These are phyloP conservation scores for Pleurotus cornucopiae DNA, from an alignment of 768 basidiomycete species.

Conservation along the genomic window DNA sequence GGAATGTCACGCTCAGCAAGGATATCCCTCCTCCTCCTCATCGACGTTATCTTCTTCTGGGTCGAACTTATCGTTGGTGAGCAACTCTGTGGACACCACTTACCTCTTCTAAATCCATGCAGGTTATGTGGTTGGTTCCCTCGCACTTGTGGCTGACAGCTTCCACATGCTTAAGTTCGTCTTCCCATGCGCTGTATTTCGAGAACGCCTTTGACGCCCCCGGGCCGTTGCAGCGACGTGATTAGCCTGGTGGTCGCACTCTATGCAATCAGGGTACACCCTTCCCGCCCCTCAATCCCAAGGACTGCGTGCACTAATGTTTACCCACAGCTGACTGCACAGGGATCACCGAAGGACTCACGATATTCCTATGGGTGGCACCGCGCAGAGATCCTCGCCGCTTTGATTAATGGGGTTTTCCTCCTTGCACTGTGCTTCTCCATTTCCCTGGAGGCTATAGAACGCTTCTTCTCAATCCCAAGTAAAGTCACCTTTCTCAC, in stretches of 20 bases:
- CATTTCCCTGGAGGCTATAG: slow-evolving; percentile 86
- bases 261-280: slow-evolving; percentile 79
- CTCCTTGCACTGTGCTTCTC: slow-evolving; percentile 95
- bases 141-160: slow-evolving; percentile 92
- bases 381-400: slow-evolving; percentile 93
- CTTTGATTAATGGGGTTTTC: slow-evolving; percentile 95
- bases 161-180: slow-evolving; percentile 98
- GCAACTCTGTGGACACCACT: slow-evolving; percentile 16
- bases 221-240: slow-evolving; percentile 68
- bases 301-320: neutral
- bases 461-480: slow-evolving; percentile 81
- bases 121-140: slow-evolving; percentile 95
- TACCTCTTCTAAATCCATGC: slow-evolving; percentile 1
- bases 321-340: slow-evolving; percentile 55
- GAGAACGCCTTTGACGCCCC: slow-evolving; percentile 8
- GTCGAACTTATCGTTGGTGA: slow-evolving; percentile 78
- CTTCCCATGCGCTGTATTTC: slow-evolving; percentile 5
- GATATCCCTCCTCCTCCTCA: slow-evolving; percentile 72
- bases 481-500: slow-evolving; percentile 38
- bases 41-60: slow-evolving; percentile 86
- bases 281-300: neutral
- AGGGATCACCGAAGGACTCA: slow-evolving; percentile 48
- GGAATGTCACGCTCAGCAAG: slow-evolving; percentile 62
- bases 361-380: slow-evolving; percentile 98
- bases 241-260: slow-evolving; percentile 93